Base-by-base conservation (phyloP, 805 yeast species). In the Yamadazyma endophytica region DNA sequence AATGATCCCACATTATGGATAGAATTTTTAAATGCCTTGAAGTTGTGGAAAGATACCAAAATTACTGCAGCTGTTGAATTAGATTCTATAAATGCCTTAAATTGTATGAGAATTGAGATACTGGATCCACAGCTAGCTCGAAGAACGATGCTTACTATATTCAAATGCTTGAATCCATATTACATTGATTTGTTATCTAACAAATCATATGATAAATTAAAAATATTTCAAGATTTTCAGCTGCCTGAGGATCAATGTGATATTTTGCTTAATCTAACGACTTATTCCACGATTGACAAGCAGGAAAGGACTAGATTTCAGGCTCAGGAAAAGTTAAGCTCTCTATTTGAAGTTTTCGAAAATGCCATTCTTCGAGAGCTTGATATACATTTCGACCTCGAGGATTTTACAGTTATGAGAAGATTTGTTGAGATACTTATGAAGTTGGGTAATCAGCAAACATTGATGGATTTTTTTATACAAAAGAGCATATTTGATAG, bases 311-410 rank as follows among this genome's bases (percentile, higher is more conserved):
- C 54, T 11, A 45, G 57, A 44, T 48, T 36, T 34, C 33, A 39
- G 28, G 59, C 46, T 37, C 61, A 49, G 43, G 66, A 50, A 45
- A 70, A 75, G 37, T 54, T 82, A 28, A 69, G 67, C 21, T 66
- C 82, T 3, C 62, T 79, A 9, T 52, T 77, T 22, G 90, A 82
- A 46, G 62, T 84, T 13, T 84, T 86, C 49, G 80, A 82, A 24
- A 81, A 73, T 49, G 84, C 92, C 0, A 67, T 82, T 6, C 51
- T 85, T 11, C 56, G 76, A 27, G 94, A 86, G 49, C 66, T 84
- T 36, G 89, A 82, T 31, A 54, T 67, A 18, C 79, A 71, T 39
- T 68, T 70, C 37, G 75, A 70, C 26, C 47, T 64, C 2, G 56
- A 64, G 26, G 75, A 78, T 23, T 73, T 55, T 40, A 52, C 46